These are phyloP conservation scores for Thermochaetoides thermophila DNA, from an alignment of 495 filamentous ascomycete species.

Conservation along the genomic window DNA sequence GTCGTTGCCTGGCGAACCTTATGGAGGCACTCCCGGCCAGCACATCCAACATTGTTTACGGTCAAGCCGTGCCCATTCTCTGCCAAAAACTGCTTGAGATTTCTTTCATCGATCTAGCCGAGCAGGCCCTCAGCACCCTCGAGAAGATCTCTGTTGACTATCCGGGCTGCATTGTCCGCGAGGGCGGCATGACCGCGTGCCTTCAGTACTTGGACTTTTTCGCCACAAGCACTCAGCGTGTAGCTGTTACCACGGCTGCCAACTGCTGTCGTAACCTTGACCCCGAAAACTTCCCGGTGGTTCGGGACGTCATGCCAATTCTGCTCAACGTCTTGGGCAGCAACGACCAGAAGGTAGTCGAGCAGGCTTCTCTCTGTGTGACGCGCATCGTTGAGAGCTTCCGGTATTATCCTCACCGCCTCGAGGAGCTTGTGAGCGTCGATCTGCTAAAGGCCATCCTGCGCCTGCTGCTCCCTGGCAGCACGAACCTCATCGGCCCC, in stretches of 20 bases:
- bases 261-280: slow-evolving; percentile 96
- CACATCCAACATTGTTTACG: slow-evolving; percentile 90
- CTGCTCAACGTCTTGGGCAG: slow-evolving; percentile 77
- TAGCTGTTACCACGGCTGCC: slow-evolving; percentile 90
- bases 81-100: slow-evolving; percentile 92
- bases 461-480: slow-evolving; percentile 83
- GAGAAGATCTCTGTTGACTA: slow-evolving; percentile 98
- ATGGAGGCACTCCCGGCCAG: slow-evolving; percentile 95
- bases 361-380: slow-evolving; percentile 91
- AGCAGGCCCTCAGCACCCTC: slow-evolving; percentile 90
- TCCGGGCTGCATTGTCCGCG: slow-evolving; percentile 86
- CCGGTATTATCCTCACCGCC: slow-evolving; percentile 65
- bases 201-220: slow-evolving; percentile 95
- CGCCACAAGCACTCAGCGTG: slow-evolving; percentile 88
- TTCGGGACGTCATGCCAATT: slow-evolving; percentile 90
- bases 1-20: slow-evolving; percentile 87
- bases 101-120: slow-evolving; percentile 89
- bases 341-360: slow-evolving; percentile 91
- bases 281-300: slow-evolving; percentile 76
- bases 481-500: slow-evolving; percentile 86
- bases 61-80: slow-evolving; percentile 82
- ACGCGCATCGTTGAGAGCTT: slow-evolving; percentile 97
- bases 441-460: slow-evolving; percentile 76
- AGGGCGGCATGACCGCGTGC: slow-evolving; percentile 88
- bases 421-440: slow-evolving; percentile 82